Evolutionary conservation across 768 basidiomycete species (phyloP).

Genomic region (Suillus placidus): DNA sequence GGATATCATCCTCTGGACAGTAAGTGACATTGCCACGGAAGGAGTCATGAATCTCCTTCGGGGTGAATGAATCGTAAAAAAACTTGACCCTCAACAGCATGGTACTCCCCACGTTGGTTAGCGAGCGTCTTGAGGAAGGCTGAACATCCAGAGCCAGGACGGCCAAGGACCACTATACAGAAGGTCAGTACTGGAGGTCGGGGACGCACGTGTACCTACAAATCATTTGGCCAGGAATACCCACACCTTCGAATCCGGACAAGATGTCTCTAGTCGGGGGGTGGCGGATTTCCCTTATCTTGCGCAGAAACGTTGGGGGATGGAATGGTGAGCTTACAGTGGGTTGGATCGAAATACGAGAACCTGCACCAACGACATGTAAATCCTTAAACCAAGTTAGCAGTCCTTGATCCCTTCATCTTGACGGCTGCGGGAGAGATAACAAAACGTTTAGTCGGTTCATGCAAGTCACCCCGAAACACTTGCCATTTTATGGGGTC

Average conservation of each 20-base stretch:
- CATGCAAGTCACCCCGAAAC: slow-evolving; percentile 15
- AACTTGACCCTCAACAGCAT: slow-evolving; percentile 68
- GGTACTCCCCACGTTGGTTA: slow-evolving; percentile 73
- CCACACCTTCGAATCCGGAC: slow-evolving; percentile 53
- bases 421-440: slow-evolving; percentile 39
- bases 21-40: slow-evolving; percentile 83
- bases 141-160: slow-evolving; percentile 83
- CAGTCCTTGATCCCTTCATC: slow-evolving; percentile 51
- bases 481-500: slow-evolving; percentile 22
- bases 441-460: background rate
- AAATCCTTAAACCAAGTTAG: slow-evolving; percentile 65
- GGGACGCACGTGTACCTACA: slow-evolving; percentile 44
- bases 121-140: slow-evolving; percentile 83
- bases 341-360: slow-evolving; percentile 53
- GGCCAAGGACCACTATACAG: slow-evolving; percentile 77
- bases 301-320: slow-evolving; percentile 45
- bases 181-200: background rate
- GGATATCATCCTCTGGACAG: slow-evolving; percentile 83
- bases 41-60: slow-evolving; percentile 60
- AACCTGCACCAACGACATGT: slow-evolving; percentile 59
- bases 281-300: slow-evolving; percentile 51
- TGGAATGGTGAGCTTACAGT: slow-evolving; percentile 69
- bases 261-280: slow-evolving; percentile 63
- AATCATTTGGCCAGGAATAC: slow-evolving; percentile 68
- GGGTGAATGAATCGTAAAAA: slow-evolving; percentile 75